Percentiles rank a stretch among this genome's conserved stretches.
Evolutionary conservation across 1,284 basidiomycete species (phyloP).

Genomic region (Athelia sp.): DNA sequence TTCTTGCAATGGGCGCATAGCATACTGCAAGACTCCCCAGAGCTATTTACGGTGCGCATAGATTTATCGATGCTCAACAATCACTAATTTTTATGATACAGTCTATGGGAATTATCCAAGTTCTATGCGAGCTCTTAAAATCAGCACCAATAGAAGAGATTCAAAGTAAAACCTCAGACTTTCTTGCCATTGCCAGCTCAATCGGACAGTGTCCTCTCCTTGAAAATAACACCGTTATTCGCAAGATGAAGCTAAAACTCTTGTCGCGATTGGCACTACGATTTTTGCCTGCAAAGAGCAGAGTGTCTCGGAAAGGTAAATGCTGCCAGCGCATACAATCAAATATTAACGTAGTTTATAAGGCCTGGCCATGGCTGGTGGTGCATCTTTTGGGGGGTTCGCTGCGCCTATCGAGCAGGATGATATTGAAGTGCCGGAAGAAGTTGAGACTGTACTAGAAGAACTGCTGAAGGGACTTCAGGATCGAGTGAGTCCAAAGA

Average conservation of each 20-base stretch:
- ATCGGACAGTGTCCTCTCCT: constrained; percentile 38
- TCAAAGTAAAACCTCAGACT: constrained; percentile 30
- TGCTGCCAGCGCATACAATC: neutral
- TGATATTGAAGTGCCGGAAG: constrained; percentile 74
- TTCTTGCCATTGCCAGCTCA: constrained; percentile 39
- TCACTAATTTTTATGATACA: constrained; percentile 22
- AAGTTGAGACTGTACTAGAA: constrained; percentile 74
- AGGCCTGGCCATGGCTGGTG: constrained; percentile 17
- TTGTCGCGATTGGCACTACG: constrained; percentile 60
- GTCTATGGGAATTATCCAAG: constrained; percentile 70
- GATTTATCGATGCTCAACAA: neutral
- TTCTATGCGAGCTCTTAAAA: constrained; percentile 71
- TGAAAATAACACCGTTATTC: constrained; percentile 54
- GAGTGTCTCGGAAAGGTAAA: constrained; percentile 36
- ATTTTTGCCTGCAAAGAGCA: constrained; percentile 46
- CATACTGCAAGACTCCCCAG: constrained; percentile 28
- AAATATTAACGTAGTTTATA: neutral
- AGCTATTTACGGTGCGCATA: constrained; percentile 48
- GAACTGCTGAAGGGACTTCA: constrained; percentile 73
- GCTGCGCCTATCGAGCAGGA: constrained; percentile 25
- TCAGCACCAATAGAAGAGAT: constrained; percentile 57
- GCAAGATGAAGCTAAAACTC: constrained; percentile 66
- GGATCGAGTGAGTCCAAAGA: constrained; percentile 61
- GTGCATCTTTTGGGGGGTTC: constrained; percentile 1
- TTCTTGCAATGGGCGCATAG: constrained; percentile 49